phyloP scores from a whole-genome alignment of 2,329 filamentous ascomycete genomes.

The Tolypocladium ovalisporum region DNA sequence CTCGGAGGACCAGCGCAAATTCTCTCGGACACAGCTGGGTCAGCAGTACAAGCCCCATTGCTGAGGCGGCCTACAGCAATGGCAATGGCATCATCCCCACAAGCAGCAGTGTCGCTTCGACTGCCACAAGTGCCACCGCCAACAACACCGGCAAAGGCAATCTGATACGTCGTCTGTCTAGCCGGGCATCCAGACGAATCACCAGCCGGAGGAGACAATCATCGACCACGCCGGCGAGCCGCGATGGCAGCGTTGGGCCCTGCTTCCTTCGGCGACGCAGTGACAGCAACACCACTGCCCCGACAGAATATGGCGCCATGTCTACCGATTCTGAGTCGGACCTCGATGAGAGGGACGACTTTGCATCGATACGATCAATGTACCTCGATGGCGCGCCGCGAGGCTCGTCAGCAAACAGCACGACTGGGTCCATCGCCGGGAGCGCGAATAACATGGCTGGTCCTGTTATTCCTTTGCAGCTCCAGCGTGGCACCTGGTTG shows the following conservation, averaged over 20 bases:
- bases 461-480: constrained; percentile 64
- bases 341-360: constrained; percentile 38
- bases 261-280: constrained; percentile 79
- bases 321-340: constrained; percentile 48
- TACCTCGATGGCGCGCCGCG: constrained; percentile 31
- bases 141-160: constrained; percentile 29
- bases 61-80: constrained; percentile 24
- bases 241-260: constrained; percentile 82
- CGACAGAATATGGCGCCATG: constrained; percentile 32
- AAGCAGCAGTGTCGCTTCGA: background rate
- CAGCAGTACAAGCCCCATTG: constrained; percentile 45
- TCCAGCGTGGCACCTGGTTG: constrained; percentile 69
- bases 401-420: constrained; percentile 38
- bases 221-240: constrained; percentile 62
- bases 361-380: constrained; percentile 22
- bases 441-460: constrained; percentile 39
- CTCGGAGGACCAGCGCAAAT: constrained; percentile 46
- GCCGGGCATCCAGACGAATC: constrained; percentile 60
- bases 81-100: constrained; percentile 6
- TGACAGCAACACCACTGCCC: constrained; percentile 70
- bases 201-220: constrained; percentile 61
- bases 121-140: constrained; percentile 6
- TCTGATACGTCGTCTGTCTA: constrained; percentile 77
- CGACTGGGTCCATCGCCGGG: constrained; percentile 33
- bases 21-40: constrained; percentile 53